Evolutionary conservation across 805 yeast species (phyloP), one percentile per base, ranked within the genome.

Genomic region (Kazachstania africana): DNA sequence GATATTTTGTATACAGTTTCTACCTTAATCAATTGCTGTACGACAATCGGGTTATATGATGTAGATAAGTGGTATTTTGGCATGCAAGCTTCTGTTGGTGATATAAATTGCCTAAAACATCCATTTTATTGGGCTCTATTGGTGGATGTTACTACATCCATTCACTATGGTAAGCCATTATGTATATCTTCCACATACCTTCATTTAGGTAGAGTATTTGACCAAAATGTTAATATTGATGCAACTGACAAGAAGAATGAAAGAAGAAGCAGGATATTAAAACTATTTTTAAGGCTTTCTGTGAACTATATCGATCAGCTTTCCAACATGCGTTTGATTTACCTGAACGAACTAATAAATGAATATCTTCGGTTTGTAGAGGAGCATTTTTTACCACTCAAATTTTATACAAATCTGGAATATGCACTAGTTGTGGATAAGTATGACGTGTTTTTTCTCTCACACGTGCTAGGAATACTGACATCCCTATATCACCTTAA

Each of bases 101-200:
- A 30, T 23, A 18, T 34, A 12, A 24, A 23, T 14, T 13, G 13
- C 4, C 24, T 35, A 23, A 32, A 22, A 16, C 26, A 31, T 16
- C 30, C 34, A 16, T 28, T 35, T 28, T 16, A 23, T 15, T 35
- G 37, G 37, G 41, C 48, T 0, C 29, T 50, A 14, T 50, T 40
- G 26, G 36, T 43, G 5, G 60, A 55, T 36, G 41, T 47, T 8
- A 19, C 34, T 5, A 38, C 40, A 4, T 42, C 58, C 3, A 48
- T 46, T 30, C 53, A 53, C 29, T 37, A 44, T 32, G 60, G 60
- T 6, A 44, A 45, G 25, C 49, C 53, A 8, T 30, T 45, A 17
- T 34, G 34, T 24, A 38, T 55, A 6, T 27, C 42, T 8, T 19
- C 10, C 6, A 10, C 6, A 10, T 6, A 19, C 10, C 10, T 19